phyloP scores from a whole-genome alignment of 106 monocot species.

The Phalaenopsis equestris region DNA sequence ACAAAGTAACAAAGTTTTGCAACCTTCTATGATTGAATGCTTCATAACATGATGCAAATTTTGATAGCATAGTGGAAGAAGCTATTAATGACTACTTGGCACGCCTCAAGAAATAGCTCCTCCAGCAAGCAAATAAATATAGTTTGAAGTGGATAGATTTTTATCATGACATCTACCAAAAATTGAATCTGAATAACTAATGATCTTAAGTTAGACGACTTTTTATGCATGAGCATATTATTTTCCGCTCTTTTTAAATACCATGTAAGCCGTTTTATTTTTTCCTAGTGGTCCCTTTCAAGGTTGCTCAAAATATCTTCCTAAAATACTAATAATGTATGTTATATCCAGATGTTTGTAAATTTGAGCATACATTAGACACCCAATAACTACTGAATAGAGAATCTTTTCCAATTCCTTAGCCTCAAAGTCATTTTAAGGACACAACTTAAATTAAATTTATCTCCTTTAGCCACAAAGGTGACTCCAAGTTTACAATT shows the following conservation, averaged over 20 bases:
- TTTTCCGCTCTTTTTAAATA: slow-evolving; percentile 1
- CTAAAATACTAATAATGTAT: too few relatives aligned
- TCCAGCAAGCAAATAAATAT: slow-evolving; percentile 3
- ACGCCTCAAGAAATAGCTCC: slow-evolving; percentile 4
- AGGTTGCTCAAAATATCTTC: too few relatives aligned
- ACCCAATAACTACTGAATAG: too few relatives aligned
- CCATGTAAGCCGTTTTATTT: not conserved
- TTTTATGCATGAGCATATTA: slow-evolving; percentile 3
- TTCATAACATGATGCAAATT: slow-evolving; percentile 13
- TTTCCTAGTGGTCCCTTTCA: too few relatives aligned
- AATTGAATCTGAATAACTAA: not conserved
- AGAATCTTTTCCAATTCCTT: too few relatives aligned
- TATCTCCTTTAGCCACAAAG: too few relatives aligned
- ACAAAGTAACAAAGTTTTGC: not conserved
- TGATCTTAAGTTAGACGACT: not conserved
- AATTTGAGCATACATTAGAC: too few relatives aligned
- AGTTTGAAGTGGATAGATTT: not conserved
- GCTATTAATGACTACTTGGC: slow-evolving; percentile 1
- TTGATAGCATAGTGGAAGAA: slow-evolving; percentile 3
- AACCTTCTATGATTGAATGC: not conserved
- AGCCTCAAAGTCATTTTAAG: too few relatives aligned
- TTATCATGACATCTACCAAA: slow-evolving; percentile 4
- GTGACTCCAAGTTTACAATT: too few relatives aligned
- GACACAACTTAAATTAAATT: too few relatives aligned
- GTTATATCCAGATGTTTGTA: too few relatives aligned